Conservation (phyloP, 768 basidiomycete species). For the Lentinula guzmanii region DNA sequence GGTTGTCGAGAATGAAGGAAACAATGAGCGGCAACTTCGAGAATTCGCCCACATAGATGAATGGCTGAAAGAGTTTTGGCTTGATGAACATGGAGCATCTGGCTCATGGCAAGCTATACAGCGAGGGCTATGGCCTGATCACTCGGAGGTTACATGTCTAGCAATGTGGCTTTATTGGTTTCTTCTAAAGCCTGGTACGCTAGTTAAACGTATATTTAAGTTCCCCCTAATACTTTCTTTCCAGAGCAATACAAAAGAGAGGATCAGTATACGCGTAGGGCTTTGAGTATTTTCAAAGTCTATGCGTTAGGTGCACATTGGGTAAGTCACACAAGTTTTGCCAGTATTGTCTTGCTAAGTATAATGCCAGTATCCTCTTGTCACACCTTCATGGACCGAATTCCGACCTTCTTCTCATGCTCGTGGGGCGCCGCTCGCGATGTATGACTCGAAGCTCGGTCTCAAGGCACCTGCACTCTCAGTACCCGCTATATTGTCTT, state of each 20-base stretch:
- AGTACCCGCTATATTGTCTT: conserved; percentile 67
- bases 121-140: conserved; percentile 51
- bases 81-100: conserved; percentile 54
- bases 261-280: conserved; percentile 34
- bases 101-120: conserved; percentile 33
- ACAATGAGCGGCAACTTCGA: conserved; percentile 65
- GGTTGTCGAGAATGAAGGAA: conserved; percentile 78
- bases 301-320: conserved; percentile 65
- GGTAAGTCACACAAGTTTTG: conserved; percentile 28
- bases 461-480: conserved; percentile 58
- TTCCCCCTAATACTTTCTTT: background rate
- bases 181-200: conserved; percentile 54
- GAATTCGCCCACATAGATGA: conserved; percentile 55
- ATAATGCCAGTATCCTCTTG: conserved; percentile 51
- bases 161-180: conserved; percentile 84
- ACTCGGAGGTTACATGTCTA: conserved; percentile 45
- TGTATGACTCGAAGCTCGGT: conserved; percentile 41
- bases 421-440: conserved; percentile 17
- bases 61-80: conserved; percentile 68
- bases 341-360: background rate
- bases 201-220: background rate
- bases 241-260: conserved; percentile 44
- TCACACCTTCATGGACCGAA: conserved; percentile 51
- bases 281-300: conserved; percentile 47
- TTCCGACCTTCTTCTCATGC: conserved; percentile 34